Evolutionary conservation across 2,329 filamentous ascomycete species (phyloP), one percentile per base, ranked within the genome.

Genomic region (Akanthomyces lecanii): DNA sequence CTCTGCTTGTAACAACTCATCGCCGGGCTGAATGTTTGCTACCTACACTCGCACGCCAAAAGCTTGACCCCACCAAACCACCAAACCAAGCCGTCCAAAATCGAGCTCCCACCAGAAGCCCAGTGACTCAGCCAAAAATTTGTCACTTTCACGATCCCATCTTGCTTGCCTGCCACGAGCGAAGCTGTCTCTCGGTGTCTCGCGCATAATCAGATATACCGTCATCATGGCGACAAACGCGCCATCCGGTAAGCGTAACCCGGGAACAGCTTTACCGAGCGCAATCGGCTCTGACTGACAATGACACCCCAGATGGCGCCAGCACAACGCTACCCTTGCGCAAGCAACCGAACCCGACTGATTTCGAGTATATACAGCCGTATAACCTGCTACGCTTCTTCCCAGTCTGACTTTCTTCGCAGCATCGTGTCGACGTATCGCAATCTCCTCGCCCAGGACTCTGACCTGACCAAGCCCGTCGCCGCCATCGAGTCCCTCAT

Each of bases 401-500:
- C 14, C 62, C 53, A 30, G 54, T 21, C 44, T 57, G 12, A 36
- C 28, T 25, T 18, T 56, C n/a, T 65, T 10, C 10, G 21, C 16
- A 84, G 82, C 72, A 85, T 87, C 68, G 83, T 86, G 64, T 74
- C 76, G 30, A 80, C 81, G 25, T 87, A 86, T 72, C 75, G 79
- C 67, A 75, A 76, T 64, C 79, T 86, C 64, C 81, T 86, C 56
- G 74, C 77, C 65, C 79, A 82, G 58, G 92, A 98, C 74, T 83
- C 89, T 12, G 91, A 96, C 66, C 84, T 98, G 60, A 97, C 94
- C 42, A 97, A 97, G 86, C 93, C 95, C 66, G 91, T 99, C 62
- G 95, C 95, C 23, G 92, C 93, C 64, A 97, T 97, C 73, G 91
- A 96, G 78, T 88, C 92, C 33, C 84, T 99, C 64, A 95, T 98